Evolutionary conservation across 306 rosid genomes (phyloP), one percentile per base, ranked within the genome.

Genomic region (Sophora flavescens): DNA sequence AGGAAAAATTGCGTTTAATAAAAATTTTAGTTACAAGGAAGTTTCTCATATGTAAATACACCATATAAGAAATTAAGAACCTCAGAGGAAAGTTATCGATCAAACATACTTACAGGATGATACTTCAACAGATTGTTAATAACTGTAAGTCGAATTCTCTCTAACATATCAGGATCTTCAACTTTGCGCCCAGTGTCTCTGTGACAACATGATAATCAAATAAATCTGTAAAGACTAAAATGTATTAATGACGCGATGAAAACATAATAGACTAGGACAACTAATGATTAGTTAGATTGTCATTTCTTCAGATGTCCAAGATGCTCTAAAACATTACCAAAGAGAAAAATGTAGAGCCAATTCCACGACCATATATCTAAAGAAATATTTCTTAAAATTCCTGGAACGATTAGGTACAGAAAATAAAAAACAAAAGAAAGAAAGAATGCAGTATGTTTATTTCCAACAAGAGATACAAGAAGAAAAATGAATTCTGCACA

Each of bases 131-230:
- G 87, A 84, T 95, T 95, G 87, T 70, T 88, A 82, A 95, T 95
- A 86, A 95, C 88, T 80, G 98, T 92, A 36, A 95, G 96, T 63
- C 97, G 92, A 82, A 95, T 95, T 42, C 90, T 89, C 93, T 95
- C 98, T 18, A 95, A 80, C 93, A 88, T 87, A 77, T 89, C 97
- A 54, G 97, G 97, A 86, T 95, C 93, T 81, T 92, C 98, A 79
- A 95, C 98, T 90, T 95, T 95, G 70, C 98, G 95, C 36, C 98
- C 98, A 5, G 90, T 88, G 75, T 84, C 93, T 80, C 98, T 95
- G 81, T 42, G 60, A 84, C 75, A 74, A 72, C 62, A 85, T 52
- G 61, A 72, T 73, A 59, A 68, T 66, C 70, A 70, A 82, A 82
- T 58, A 63, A 78, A 61, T 61, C 22, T 45, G 68, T 80, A 58